Evolutionary conservation across 1,139 yeast genomes (phyloP), one percentile per base, ranked within the genome.

Genomic region (Lizanozyma gosingica): DNA sequence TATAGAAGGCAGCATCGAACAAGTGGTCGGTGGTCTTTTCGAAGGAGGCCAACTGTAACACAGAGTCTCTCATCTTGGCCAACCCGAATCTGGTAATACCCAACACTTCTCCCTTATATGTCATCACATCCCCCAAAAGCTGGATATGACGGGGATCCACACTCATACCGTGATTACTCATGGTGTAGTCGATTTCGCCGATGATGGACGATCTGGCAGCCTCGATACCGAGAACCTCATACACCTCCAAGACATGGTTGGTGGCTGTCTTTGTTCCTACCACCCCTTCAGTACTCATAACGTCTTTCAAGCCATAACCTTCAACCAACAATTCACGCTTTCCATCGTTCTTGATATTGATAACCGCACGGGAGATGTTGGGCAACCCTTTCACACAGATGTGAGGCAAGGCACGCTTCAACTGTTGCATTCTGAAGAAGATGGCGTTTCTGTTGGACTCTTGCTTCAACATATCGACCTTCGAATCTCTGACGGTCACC

Each of bases 111-210:
- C 99, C 99, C 66, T 92, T 94, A 62, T 87, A 94, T 0, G 97
- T 87, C 99, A 94, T 94, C 43, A 94, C 98, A 60, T 94, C 99
- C 47, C 98, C 98, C 47, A 94, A 68, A 40, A 94, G 69, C 66
- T 92, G 98, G 59, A 94, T 88, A 65, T 94, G 99, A 71, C 99
- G 95, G 47, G 98, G 98, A 71, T 94, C 99, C 43, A 94, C 97
- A 60, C 95, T 86, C 98, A 94, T 94, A 63, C 98, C 98, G 71
- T 94, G 98, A 62, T 88, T 87, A 62, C 95, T 82, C 99, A 94
- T 94, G 42, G 98, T 94, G 56, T 90, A 88, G 60, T 87, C 95
- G 60, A 94, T 92, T 68, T 94, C 98, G 48, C 81, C 81, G 56
- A 92, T 84, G 58, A 94, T 94, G 50, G 95, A 82, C 0, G 88